Evolutionary conservation across 2,329 filamentous ascomycete species (phyloP), one percentile per base, ranked within the genome.

Genomic region (Epichloe brachyelytri): DNA sequence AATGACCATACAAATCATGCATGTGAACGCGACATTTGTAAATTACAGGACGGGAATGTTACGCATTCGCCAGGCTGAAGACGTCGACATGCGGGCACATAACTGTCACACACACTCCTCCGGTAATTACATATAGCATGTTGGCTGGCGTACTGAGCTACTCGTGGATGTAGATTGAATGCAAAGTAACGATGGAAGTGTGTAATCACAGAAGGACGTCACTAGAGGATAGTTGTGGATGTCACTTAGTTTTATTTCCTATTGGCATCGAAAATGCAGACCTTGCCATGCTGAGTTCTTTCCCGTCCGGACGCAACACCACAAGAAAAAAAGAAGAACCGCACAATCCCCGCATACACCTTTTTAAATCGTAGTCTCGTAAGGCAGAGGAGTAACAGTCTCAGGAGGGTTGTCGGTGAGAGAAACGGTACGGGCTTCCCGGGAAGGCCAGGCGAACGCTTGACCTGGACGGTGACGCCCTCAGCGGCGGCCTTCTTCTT

Each of bases 291-390:
- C 66, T 67, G 62, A 68, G 62, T 65, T 68, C 65, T 67, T 68
- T 68, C 65, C 67, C 67, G 66, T 66, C 67, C 67, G 60, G 65
- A 67, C 65, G 60, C 62, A 70, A 67, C 64, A 69, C 66, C 67
- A 62, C 65, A 68, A 68, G 62, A 63, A 68, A 68, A 68, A 65
- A 66, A 46, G 11, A 41, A 65, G 60, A 63, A 63, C 60, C 51
- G 48, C 47, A 51, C 38, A 51, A 20, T 43, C 40, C 26, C 34
- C 50, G 46, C 55, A 53, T 47, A 55, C 56, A 58, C 50, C 48
- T 58, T 63, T 68, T 82, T 93, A 98, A 74, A 98, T 97, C 69
- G 88, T 91, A 66, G 93, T 98, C 82, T 97, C 93, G 83, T 97
- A 98, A 67, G 93, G 76, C 64, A 97, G 80, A 63, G 91, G 89